Evolutionary conservation across 768 basidiomycete species (phyloP).

Genomic region (Phanerochaete sordida): DNA sequence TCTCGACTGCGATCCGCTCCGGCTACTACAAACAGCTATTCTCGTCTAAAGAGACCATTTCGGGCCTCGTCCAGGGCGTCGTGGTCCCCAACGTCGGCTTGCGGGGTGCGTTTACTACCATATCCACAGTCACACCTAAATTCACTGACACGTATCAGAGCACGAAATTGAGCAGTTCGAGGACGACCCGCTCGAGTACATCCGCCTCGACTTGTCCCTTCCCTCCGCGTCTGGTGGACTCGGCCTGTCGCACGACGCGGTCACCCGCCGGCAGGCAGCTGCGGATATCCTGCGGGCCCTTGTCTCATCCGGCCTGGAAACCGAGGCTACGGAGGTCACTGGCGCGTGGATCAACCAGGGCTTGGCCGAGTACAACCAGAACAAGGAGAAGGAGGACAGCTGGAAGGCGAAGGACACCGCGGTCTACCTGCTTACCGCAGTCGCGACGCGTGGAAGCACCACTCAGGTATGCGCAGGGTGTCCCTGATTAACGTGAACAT

Average conservation of each 20-base stretch:
- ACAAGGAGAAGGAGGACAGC: conserved; percentile 48
- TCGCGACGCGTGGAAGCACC: conserved; percentile 88
- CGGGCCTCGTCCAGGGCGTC: conserved; percentile 81
- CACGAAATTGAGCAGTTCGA: conserved; percentile 95
- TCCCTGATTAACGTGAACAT: not conserved
- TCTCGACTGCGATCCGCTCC: conserved; percentile 88
- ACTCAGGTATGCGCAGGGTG: conserved; percentile 50
- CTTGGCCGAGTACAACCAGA: conserved; percentile 58
- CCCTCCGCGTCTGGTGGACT: conserved; percentile 41
- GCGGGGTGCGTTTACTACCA: conserved; percentile 39
- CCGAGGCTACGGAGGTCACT: conserved; percentile 84
- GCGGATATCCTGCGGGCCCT: conserved; percentile 94
- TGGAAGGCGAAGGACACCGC: conserved; percentile 96
- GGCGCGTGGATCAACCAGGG: conserved; percentile 80
- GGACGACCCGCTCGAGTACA: conserved; percentile 94
- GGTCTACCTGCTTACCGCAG: conserved; percentile 88
- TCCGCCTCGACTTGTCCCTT: conserved; percentile 78
- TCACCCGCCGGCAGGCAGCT: conserved; percentile 88
- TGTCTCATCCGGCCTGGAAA: conserved; percentile 75
- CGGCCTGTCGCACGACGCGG: conserved; percentile 54
- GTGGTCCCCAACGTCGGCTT: conserved; percentile 91
- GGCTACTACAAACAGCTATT: conserved; percentile 81
- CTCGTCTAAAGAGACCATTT: conserved; percentile 76
- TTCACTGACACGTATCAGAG: conserved; percentile 33
- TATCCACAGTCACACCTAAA: not conserved